These are phyloP conservation scores for Mycosarcoma maydis DNA, from an alignment of 1,284 basidiomycete genomes.

Conservation along the genomic window DNA sequence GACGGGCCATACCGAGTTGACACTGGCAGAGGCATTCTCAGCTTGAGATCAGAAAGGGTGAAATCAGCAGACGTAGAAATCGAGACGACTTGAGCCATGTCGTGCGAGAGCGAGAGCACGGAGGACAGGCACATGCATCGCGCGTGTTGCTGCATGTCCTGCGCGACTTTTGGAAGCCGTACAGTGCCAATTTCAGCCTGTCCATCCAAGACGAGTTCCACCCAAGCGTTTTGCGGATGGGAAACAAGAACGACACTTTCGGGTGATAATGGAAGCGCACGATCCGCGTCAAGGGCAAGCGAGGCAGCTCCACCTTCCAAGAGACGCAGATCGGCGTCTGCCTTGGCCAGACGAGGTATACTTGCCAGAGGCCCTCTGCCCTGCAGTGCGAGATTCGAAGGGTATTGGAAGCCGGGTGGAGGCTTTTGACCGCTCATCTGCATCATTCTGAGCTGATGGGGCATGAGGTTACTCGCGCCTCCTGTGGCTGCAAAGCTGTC, in stretches of 20 bases:
- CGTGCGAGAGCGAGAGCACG: slow-evolving; percentile 12
- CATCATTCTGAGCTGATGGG: slow-evolving; percentile 48
- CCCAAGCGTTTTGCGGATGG: not conserved
- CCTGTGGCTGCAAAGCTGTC: slow-evolving; percentile 29
- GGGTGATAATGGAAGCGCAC: slow-evolving; percentile 18
- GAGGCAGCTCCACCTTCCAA: slow-evolving; percentile 19
- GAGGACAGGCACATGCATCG: not conserved
- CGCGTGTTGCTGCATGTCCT: not conserved
- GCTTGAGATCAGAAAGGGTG: slow-evolving; percentile 1
- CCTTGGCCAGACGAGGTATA: slow-evolving; percentile 13
- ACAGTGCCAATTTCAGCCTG: slow-evolving; percentile 22
- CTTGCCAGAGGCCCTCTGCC: slow-evolving; percentile 24
- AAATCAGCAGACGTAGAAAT: not conserved
- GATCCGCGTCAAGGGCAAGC: slow-evolving; percentile 9
- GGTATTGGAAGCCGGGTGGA: slow-evolving; percentile 22
- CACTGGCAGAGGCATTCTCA: slow-evolving; percentile 10
- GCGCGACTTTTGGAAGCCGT: not conserved
- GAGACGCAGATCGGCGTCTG: slow-evolving; percentile 18
- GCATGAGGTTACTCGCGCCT: slow-evolving; percentile 32
- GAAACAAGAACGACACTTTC: slow-evolving; percentile 29
- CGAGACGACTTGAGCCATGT: slow-evolving; percentile 8
- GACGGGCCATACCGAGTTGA: slow-evolving; percentile 11
- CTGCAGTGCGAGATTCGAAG: slow-evolving; percentile 24
- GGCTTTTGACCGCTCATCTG: slow-evolving; percentile 47
- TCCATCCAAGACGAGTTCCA: slow-evolving; percentile 30